A percentile compares a stretch with the other conserved stretches of the same genome.
These are phyloP conservation scores for Candida patagonica DNA, from an alignment of 805 yeast species.

Conservation along the genomic window DNA sequence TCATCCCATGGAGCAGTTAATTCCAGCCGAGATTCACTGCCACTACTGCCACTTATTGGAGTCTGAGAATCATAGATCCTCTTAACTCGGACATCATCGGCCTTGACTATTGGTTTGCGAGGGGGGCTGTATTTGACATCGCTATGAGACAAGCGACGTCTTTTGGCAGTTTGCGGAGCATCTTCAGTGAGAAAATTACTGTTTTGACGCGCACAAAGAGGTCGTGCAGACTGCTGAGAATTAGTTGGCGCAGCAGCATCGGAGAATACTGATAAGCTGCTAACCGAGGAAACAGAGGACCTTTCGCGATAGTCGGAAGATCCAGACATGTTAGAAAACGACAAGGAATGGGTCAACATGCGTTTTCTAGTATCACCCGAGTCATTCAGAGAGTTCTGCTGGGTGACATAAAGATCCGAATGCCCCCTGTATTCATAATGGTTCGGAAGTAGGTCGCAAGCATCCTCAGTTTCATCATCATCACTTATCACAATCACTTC, in stretches of 20 bases:
- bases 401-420: slow-evolving; percentile 1
- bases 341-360: background rate
- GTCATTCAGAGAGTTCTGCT: slow-evolving; percentile 1
- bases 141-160: background rate
- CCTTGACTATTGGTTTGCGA: slow-evolving; percentile 20
- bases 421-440: slow-evolving; percentile 5
- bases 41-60: background rate
- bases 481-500: slow-evolving; percentile 28
- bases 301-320: background rate
- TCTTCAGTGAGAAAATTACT: too few species aligned
- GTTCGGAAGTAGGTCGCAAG: slow-evolving; percentile 1
- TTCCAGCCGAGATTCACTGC: background rate
- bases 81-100: slow-evolving; percentile 23
- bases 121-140: slow-evolving; percentile 13
- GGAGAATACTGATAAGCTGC: slow-evolving; percentile 2
- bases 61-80: slow-evolving; percentile 15
- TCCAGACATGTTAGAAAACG: background rate
- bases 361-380: background rate
- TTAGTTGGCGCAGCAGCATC: background rate
- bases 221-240: too few species aligned
- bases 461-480: slow-evolving; percentile 17
- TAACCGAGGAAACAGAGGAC: background rate
- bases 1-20: slow-evolving; percentile 21
- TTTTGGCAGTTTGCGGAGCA: background rate
- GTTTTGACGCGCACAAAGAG: too few species aligned